Evolutionary conservation across 208 protist genomes (phyloP).

Genomic region (Leishmania mexicana): DNA sequence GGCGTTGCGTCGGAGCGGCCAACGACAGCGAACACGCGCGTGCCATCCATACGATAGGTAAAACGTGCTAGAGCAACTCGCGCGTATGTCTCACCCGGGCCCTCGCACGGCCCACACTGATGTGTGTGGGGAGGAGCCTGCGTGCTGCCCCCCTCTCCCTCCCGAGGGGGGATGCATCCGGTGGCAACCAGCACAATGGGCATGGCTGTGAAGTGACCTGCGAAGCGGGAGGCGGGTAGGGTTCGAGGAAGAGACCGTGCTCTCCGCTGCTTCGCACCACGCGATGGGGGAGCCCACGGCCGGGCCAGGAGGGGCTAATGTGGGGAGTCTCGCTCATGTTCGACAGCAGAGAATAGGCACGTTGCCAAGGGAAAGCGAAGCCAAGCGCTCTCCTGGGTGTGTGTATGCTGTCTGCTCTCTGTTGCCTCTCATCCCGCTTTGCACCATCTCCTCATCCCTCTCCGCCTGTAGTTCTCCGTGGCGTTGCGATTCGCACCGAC

Average conservation of each 20-base stretch:
- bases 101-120: not conserved
- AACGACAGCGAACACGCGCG: not conserved
- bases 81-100: not conserved
- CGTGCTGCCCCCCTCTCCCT: no score
- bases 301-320: not conserved
- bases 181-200: not conserved
- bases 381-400: not conserved
- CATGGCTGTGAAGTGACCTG: not conserved
- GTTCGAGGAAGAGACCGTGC: not conserved
- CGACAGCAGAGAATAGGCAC: no score
- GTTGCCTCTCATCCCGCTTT: not conserved
- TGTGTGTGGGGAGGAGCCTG: not conserved
- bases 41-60: not conserved
- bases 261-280: not conserved
- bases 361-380: not conserved
- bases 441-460: not conserved
- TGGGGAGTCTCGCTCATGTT: no score
- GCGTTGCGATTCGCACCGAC: not conserved
- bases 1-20: not conserved
- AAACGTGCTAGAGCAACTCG: not conserved
- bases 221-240: not conserved
- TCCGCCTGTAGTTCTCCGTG: not conserved
- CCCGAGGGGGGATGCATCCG: not conserved
- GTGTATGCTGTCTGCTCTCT: not conserved
- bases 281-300: not conserved